These are phyloP conservation scores for Leccinum uliginosum DNA, from an alignment of 768 basidiomycete genomes.

Conservation along the genomic window DNA sequence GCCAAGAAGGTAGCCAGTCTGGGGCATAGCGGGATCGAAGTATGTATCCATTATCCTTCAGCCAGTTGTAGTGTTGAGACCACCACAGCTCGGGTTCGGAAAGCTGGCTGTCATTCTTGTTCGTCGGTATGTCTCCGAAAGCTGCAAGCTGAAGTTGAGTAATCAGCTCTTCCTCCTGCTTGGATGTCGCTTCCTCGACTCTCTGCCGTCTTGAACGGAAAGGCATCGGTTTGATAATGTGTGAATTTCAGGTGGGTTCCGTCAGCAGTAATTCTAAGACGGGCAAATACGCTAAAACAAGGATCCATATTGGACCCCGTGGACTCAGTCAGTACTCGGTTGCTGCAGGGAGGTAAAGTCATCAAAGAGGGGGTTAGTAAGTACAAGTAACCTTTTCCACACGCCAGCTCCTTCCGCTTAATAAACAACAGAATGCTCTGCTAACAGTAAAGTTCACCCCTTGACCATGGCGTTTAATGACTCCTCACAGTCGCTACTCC, in stretches of 20 bases:
- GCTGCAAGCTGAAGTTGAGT: neutral
- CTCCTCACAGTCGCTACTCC: too few species aligned
- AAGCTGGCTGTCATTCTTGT: neutral
- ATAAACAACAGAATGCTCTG: too few species aligned
- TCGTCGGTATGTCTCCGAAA: neutral
- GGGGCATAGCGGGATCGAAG: conserved; percentile 20
- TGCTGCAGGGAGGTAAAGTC: too few species aligned
- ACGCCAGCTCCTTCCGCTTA: too few species aligned
- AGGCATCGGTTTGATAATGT: too few species aligned
- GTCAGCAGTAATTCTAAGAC: neutral
- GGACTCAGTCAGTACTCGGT: too few species aligned
- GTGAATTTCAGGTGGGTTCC: too few species aligned
- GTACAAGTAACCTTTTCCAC: too few species aligned
- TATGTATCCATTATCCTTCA: conserved; percentile 13
- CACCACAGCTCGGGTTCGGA: conserved; percentile 13
- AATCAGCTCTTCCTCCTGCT: neutral
- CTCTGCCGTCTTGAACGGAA: neutral
- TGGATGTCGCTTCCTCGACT: neutral
- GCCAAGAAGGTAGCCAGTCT: conserved; percentile 20
- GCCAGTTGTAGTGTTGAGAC: conserved; percentile 7
- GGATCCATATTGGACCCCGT: conserved; percentile 3
- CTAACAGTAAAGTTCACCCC: too few species aligned
- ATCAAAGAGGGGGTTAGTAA: too few species aligned
- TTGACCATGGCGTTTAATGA: too few species aligned
- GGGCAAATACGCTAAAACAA: neutral